Conservation (phyloP, 768 basidiomycete genomes). For the Podaxis pistillaris region DNA sequence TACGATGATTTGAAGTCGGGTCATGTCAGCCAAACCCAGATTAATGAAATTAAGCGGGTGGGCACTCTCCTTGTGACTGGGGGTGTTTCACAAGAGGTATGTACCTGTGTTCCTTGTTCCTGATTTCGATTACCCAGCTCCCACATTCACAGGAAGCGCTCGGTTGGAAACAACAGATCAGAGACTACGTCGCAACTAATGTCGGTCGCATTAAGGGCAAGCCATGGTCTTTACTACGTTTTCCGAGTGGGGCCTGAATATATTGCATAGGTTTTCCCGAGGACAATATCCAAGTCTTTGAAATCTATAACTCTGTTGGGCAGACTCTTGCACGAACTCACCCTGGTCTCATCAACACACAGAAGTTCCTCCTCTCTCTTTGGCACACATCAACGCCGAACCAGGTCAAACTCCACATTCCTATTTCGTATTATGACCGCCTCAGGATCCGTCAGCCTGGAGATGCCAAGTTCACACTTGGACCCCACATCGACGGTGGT, state of each 20-base stretch:
- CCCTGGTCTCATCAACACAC: conserved; percentile 53
- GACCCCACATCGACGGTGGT: conserved; percentile 57
- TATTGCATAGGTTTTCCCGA: conserved; percentile 55
- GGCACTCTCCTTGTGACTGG: conserved; percentile 62
- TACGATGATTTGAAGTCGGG: conserved; percentile 49
- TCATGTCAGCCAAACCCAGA: conserved; percentile 38
- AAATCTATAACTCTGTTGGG: conserved; percentile 65
- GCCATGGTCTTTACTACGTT: conserved; percentile 45
- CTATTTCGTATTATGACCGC: conserved; percentile 77
- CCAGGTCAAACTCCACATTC: conserved; percentile 48
- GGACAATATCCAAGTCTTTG: conserved; percentile 69
- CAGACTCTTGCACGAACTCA: conserved; percentile 73
- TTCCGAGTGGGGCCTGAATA: conserved; percentile 34
- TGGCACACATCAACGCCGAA: conserved; percentile 50
- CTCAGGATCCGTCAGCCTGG: conserved; percentile 73
- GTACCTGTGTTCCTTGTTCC: not conserved
- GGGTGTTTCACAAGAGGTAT: conserved; percentile 49
- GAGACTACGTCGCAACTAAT: conserved; percentile 56
- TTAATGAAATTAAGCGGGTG: conserved; percentile 49
- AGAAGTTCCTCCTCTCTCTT: conserved; percentile 53
- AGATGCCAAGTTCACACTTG: conserved; percentile 63
- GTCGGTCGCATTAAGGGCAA: conserved; percentile 57
- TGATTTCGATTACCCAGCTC: not conserved
- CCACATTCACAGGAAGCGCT: conserved; percentile 37
- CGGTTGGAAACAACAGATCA: conserved; percentile 56